phyloP scores from a whole-genome alignment of 2,329 filamentous ascomycete species.

The Aspergillus aculeatus region DNA sequence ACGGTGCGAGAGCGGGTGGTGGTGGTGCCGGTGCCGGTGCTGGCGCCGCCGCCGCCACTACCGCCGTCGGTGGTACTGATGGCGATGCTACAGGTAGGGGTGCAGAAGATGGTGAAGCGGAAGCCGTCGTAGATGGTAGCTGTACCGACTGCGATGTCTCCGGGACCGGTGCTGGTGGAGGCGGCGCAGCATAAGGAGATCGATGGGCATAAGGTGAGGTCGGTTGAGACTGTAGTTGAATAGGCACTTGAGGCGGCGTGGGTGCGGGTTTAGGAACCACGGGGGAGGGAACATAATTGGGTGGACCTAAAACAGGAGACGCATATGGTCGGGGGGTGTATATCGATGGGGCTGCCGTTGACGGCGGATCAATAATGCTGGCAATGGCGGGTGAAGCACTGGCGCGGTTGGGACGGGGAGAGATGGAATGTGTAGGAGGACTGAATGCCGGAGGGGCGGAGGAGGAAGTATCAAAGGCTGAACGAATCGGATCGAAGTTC shows the following conservation, averaged over 20 bases:
- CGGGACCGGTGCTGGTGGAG: constrained; percentile 14
- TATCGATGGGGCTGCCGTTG: constrained; percentile 32
- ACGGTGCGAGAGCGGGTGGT: constrained; percentile 10
- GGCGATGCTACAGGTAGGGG: constrained; percentile 8
- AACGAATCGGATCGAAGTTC: constrained; percentile 86
- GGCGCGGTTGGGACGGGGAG: constrained; percentile 58
- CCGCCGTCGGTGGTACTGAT: constrained; percentile 13
- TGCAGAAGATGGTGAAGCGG: constrained; percentile 6
- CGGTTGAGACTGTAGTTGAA: constrained; percentile 24
- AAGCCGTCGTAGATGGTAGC: background rate
- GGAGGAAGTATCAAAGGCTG: constrained; percentile 54
- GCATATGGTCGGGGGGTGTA: constrained; percentile 29
- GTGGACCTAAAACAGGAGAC: constrained; percentile 28
- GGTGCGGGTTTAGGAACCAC: constrained; percentile 25
- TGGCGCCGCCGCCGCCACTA: background rate
- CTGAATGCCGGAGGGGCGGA: constrained; percentile 41
- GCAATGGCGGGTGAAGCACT: constrained; percentile 89
- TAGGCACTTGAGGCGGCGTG: constrained; percentile 24
- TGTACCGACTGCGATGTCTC: constrained; percentile 19
- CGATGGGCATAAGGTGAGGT: constrained; percentile 27
- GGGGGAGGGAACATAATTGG: constrained; percentile 27
- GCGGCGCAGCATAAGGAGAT: constrained; percentile 24
- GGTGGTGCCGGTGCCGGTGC: constrained; percentile 12
- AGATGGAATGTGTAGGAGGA: constrained; percentile 49
- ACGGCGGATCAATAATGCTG: constrained; percentile 74